Evolutionary conservation across 164 flowering plant genomes (phyloP).

Genomic region (Magnolia officinalis): DNA sequence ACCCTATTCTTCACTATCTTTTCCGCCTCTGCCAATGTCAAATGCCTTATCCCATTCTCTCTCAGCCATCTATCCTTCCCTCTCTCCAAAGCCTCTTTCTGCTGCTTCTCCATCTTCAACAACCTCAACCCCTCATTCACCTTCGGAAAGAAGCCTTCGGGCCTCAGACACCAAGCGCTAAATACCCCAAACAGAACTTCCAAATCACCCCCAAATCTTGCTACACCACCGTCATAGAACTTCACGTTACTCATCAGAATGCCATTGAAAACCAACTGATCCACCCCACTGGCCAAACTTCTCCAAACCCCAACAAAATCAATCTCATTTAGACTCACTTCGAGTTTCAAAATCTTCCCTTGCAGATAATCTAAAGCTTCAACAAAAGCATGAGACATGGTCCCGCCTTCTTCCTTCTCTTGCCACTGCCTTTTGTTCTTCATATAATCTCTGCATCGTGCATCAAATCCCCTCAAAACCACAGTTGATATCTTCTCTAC

Average conservation of each 20-base stretch:
- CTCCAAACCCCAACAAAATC: conserved; percentile 85
- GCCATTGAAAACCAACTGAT: conserved; percentile 53
- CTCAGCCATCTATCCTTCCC: conserved; percentile 62
- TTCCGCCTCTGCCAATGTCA: conserved; percentile 58
- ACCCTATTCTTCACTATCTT: conserved; percentile 60
- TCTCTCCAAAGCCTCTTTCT: conserved; percentile 30
- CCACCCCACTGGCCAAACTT: conserved; percentile 65
- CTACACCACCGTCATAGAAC: conserved; percentile 63
- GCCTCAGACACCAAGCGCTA: conserved; percentile 86
- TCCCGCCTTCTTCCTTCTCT: conserved; percentile 66
- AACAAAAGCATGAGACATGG: conserved; percentile 55
- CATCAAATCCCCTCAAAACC: conserved; percentile 85
- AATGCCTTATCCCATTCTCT: conserved; percentile 51
- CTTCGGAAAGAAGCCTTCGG: conserved; percentile 85
- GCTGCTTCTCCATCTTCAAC: conserved; percentile 57
- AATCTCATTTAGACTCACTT: conserved; percentile 49
- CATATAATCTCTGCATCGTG: conserved; percentile 58
- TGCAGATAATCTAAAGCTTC: conserved; percentile 83
- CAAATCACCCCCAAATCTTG: conserved; percentile 60
- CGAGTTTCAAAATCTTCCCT: conserved; percentile 51
- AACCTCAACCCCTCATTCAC: conserved; percentile 65
- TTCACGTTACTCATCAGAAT: conserved; percentile 63
- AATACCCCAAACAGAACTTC: conserved; percentile 73
- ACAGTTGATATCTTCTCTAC: conserved; percentile 69
- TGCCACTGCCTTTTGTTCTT: conserved; percentile 91